Base-by-base conservation (phyloP, 345 rosid species). In the Carallia brachiata region DNA sequence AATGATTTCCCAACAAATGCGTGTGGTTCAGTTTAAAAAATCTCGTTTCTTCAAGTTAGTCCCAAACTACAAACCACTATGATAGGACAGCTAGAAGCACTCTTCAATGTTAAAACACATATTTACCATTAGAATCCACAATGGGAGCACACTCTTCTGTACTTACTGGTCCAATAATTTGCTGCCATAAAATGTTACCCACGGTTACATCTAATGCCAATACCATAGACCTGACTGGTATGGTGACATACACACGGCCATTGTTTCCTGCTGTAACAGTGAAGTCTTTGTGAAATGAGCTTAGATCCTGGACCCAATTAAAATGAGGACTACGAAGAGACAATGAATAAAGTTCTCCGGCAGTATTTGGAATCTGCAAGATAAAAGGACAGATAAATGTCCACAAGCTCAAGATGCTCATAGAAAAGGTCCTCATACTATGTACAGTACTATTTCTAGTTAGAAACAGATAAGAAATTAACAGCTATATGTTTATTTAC, bases 331-430 rank as follows among this genome's bases (percentile, higher is more conserved):
- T 82, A 28, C 78, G 89, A 57, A 88, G 65, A 48, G 95, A 90
- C 82, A 94, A n/a, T 6, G 95, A 87, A 69, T 94, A 91, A 69
- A 94, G 77, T 79, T 91, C 93, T 48, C 96, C 97, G 62, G 80
- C 78, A 44, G 78, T 86, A 66, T 87, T 94, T 36, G 96, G 84
- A 39, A 94, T 81, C 98, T 91, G 84, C 83, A 81, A 30, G 63
- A 2, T 12, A 44, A 52, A 36, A 63, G 8, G 17, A 28, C 27
- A 53, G 18, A 36, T 9, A 10, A 10, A 23, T 7, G n/a, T 55
- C 54, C 48, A 17, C 8, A 32, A 62, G 60, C 39, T 37, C 0
- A 4, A 19, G 31, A 56, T 10, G 50, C 50, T 10, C 17, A 44
- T 13, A 44, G 17, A 44, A 13, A 44, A 10, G 1, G 17, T 12